These are phyloP conservation scores for Sisymbrium altissimum DNA, from an alignment of 345 rosid species.

Conservation along the genomic window DNA sequence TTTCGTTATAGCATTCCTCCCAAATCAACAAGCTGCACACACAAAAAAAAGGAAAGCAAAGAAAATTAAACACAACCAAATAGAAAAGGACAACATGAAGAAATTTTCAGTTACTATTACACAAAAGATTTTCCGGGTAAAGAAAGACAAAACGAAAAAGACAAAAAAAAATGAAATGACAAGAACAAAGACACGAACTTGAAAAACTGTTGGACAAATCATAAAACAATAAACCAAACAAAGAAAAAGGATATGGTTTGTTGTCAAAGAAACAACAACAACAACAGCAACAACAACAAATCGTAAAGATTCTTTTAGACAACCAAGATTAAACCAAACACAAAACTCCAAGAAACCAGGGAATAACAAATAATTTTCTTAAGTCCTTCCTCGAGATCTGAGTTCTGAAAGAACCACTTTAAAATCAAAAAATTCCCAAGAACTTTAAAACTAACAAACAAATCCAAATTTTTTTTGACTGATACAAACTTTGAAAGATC, in stretches of 20 bases:
- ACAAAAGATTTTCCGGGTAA: background rate
- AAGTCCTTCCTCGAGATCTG: constrained; percentile 37
- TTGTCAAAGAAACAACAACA: constrained; percentile 38
- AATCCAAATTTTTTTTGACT: background rate
- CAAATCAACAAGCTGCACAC: constrained; percentile 75
- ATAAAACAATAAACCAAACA: constrained; percentile 26
- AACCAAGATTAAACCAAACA: constrained; percentile 63
- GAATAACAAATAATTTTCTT: background rate
- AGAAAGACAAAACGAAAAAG: constrained; percentile 21
- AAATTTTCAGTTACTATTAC: background rate
- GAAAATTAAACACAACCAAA: background rate
- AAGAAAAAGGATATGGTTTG: constrained; percentile 27
- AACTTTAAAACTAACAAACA: constrained; percentile 11
- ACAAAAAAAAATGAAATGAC: constrained; percentile 16
- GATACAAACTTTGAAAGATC: background rate
- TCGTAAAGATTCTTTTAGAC: constrained; percentile 55
- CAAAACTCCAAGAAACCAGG: constrained; percentile 53
- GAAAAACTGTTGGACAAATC: constrained; percentile 29
- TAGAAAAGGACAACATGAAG: constrained; percentile 4
- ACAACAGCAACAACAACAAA: constrained; percentile 39
- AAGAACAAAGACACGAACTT: constrained; percentile 19
- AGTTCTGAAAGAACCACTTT: background rate
- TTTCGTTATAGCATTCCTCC: constrained; percentile 77
- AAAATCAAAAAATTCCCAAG: background rate
- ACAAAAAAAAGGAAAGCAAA: background rate